Percentiles rank a stretch among this genome's conserved stretches.
Evolutionary conservation across 805 yeast species (phyloP).

Genomic region (Nakazawaea ishiwadae): DNA sequence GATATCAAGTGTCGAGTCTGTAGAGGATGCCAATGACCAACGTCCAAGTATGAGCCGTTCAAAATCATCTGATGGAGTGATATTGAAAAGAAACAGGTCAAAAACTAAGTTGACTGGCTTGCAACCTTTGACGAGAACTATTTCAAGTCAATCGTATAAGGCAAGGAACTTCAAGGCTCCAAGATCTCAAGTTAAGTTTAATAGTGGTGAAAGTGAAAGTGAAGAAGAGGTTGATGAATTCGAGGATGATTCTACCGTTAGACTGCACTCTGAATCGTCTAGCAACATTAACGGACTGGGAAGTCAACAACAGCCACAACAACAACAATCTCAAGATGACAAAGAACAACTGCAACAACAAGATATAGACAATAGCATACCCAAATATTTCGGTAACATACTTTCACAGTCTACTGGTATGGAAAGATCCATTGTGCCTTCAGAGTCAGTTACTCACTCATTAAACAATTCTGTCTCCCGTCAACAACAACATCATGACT

Average conservation of each 20-base stretch:
- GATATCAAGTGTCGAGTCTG: constrained; percentile 24
- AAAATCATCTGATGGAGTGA: constrained; percentile 28
- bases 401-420: constrained; percentile 52
- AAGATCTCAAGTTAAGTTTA: constrained; percentile 9
- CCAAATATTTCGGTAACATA: constrained; percentile 21
- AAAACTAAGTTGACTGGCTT: constrained; percentile 16
- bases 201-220: constrained; percentile 18
- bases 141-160: constrained; percentile 15
- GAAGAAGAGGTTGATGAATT: constrained; percentile 40
- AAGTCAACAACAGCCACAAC: not conserved
- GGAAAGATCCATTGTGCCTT: constrained; percentile 33
- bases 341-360: too few relatives aligned
- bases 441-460: constrained; percentile 10
- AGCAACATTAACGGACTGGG: not conserved
- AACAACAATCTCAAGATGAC: not conserved
- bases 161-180: not conserved
- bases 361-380: constrained; percentile 9
- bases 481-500: constrained; percentile 8
- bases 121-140: constrained; percentile 22
- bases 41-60: constrained; percentile 28
- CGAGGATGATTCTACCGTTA: constrained; percentile 29
- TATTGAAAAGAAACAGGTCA: constrained; percentile 14
- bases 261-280: constrained; percentile 8
- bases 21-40: constrained; percentile 14
- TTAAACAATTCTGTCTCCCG: not conserved